Evolutionary conservation across 2,329 filamentous ascomycete species (phyloP).

Genomic region (Xylaria sp.): DNA sequence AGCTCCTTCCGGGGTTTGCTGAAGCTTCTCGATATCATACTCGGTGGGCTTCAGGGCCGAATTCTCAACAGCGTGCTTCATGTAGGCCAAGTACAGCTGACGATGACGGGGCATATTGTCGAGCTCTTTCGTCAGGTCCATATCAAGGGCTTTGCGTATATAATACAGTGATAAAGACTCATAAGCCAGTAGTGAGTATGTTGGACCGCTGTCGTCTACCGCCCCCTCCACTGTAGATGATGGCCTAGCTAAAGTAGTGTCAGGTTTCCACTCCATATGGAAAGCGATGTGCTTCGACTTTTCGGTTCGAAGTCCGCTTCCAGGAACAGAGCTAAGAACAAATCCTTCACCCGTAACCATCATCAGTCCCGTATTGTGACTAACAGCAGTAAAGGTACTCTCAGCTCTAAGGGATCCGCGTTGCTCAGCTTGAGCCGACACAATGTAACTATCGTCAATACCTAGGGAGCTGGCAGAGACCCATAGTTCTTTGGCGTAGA

Average conservation of each 20-base stretch:
- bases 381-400: slow-evolving; percentile 22
- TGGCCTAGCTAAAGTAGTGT: slow-evolving; percentile 8
- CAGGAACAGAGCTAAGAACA: slow-evolving; percentile 17
- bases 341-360: slow-evolving; percentile 24
- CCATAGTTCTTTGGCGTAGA: slow-evolving; percentile 22
- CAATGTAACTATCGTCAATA: slow-evolving; percentile 15
- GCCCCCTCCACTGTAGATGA: slow-evolving; percentile 7
- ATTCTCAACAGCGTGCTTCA: slow-evolving; percentile 23
- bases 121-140: slow-evolving; percentile 4
- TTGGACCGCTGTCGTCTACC: slow-evolving; percentile 10
- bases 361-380: slow-evolving; percentile 7
- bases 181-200: slow-evolving; percentile 21
- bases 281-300: slow-evolving; percentile 22
- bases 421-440: slow-evolving; percentile 11
- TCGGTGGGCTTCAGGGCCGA: slow-evolving; percentile 7
- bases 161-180: slow-evolving; percentile 23
- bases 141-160: slow-evolving; percentile 18
- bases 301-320: neutral
- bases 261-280: slow-evolving; percentile 27
- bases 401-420: slow-evolving; percentile 22
- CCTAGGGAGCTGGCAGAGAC: slow-evolving; percentile 18
- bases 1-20: slow-evolving; percentile 27
- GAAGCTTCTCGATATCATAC: slow-evolving; percentile 23
- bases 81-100: slow-evolving; percentile 20
- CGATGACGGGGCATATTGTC: slow-evolving; percentile 20